phyloP scores from a whole-genome alignment of 2,329 filamentous ascomycete genomes.

The Leptoxyphium fumago region DNA sequence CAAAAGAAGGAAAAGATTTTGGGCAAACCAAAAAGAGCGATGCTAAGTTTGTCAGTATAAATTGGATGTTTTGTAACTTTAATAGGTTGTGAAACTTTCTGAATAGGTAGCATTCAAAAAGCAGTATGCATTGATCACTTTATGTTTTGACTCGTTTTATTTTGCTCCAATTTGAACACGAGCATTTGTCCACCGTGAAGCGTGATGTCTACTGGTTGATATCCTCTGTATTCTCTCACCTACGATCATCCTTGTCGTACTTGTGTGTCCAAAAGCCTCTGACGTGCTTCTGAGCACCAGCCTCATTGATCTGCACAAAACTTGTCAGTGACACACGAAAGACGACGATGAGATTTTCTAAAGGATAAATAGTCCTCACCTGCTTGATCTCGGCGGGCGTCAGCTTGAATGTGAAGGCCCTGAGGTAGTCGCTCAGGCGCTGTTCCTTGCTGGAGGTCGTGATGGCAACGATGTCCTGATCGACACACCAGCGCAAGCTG shows the following conservation, averaged over 20 bases:
- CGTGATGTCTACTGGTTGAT: no score
- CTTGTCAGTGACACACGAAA: background rate
- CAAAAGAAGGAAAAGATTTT: no score
- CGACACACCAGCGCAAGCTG: constrained; percentile 44
- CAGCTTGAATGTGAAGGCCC: constrained; percentile 41
- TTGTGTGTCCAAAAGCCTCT: constrained; percentile 39
- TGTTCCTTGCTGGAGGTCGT: constrained; percentile 48
- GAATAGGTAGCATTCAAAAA: no score
- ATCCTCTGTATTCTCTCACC: constrained; percentile 4
- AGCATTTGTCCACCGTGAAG: no score
- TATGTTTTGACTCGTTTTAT: no score
- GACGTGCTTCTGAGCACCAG: constrained; percentile 36
- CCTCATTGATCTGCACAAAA: constrained; percentile 25
- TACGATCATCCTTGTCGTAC: constrained; percentile 29
- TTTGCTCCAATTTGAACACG: no score
- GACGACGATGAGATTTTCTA: background rate
- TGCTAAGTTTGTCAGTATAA: no score
- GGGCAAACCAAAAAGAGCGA: no score
- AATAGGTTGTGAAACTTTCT: no score
- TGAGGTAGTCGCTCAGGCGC: constrained; percentile 42
- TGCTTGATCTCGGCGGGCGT: constrained; percentile 43
- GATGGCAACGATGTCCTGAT: constrained; percentile 43
- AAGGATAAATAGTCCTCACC: constrained; percentile 6
- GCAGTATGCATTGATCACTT: no score
- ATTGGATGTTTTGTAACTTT: no score